Evolutionary conservation across 768 basidiomycete species (phyloP).

Genomic region (Naganishia vishniacii): DNA sequence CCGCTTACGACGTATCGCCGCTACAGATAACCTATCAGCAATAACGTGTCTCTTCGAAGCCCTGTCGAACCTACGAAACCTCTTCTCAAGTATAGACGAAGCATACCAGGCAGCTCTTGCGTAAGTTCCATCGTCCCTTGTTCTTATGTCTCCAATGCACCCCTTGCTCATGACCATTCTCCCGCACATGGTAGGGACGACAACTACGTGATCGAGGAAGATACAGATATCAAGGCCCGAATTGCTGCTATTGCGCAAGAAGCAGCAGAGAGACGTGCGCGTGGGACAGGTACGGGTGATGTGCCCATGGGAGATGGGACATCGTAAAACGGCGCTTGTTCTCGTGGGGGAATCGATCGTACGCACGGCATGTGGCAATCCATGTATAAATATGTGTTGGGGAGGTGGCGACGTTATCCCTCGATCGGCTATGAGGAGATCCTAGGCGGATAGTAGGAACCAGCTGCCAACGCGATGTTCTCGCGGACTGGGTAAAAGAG

Average conservation of each 20-base stretch:
- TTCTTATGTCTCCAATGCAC: background rate
- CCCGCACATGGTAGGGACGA: slow-evolving; percentile 30
- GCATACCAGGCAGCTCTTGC: slow-evolving; percentile 56
- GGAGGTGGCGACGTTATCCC: no score
- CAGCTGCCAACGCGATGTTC: no score
- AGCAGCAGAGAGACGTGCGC: slow-evolving; percentile 9
- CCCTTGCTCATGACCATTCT: background rate
- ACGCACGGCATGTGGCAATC: no score
- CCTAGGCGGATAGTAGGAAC: no score
- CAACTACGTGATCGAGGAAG: slow-evolving; percentile 38
- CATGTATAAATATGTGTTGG: no score
- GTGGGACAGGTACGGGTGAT: slow-evolving; percentile 9
- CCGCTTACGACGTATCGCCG: background rate
- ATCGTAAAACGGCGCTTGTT: background rate
- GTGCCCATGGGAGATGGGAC: slow-evolving; percentile 10
- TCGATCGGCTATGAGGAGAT: no score
- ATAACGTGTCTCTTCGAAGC: slow-evolving; percentile 71
- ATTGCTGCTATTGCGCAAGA: slow-evolving; percentile 32
- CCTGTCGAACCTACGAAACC: slow-evolving; percentile 67
- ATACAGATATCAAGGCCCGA: slow-evolving; percentile 39
- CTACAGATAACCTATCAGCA: slow-evolving; percentile 76
- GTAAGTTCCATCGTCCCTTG: background rate
- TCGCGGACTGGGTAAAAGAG: no score
- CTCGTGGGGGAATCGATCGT: no score
- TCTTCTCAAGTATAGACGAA: slow-evolving; percentile 67